Conservation (phyloP, 352 stramenopile species). For the Pythium aristosporum region DNA sequence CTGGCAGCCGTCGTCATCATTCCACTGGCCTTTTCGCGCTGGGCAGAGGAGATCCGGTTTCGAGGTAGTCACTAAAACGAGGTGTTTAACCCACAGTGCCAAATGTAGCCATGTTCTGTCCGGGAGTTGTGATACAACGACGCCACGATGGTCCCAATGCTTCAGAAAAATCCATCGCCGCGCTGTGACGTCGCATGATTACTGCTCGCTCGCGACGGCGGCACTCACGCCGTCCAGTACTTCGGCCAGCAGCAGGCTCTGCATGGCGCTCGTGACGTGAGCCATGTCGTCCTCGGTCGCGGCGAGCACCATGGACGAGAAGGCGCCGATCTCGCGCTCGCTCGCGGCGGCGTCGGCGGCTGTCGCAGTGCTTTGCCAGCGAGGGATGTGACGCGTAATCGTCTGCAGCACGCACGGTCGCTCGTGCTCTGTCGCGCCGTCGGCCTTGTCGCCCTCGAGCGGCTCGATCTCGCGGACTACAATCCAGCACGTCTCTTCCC, state of each 20-base stretch:
- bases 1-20: not conserved
- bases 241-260: constrained; percentile 14
- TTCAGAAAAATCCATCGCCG: not conserved
- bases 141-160: not conserved
- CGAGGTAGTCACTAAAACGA: not conserved
- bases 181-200: not conserved
- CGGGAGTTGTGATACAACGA: not conserved
- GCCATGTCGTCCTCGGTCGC: constrained; percentile 10
- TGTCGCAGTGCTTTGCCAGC: not conserved
- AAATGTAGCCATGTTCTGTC: constrained; percentile 9
- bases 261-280: constrained; percentile 9
- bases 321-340: constrained; percentile 10
- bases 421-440: not conserved
- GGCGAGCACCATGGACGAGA: constrained; percentile 6
- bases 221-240: constrained; percentile 5
- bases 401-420: constrained; percentile 8
- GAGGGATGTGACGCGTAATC: constrained; percentile 3
- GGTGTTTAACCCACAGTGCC: not conserved
- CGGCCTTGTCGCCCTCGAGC: not conserved
- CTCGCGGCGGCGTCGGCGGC: not conserved
- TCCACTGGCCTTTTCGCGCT: not conserved
- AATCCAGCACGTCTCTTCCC: constrained; percentile 61
- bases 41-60: not conserved
- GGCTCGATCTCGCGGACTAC: constrained; percentile 28
- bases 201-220: constrained; percentile 1